phyloP scores from a whole-genome alignment of 2,329 filamentous ascomycete species.

The Elsinoe arachidis region DNA sequence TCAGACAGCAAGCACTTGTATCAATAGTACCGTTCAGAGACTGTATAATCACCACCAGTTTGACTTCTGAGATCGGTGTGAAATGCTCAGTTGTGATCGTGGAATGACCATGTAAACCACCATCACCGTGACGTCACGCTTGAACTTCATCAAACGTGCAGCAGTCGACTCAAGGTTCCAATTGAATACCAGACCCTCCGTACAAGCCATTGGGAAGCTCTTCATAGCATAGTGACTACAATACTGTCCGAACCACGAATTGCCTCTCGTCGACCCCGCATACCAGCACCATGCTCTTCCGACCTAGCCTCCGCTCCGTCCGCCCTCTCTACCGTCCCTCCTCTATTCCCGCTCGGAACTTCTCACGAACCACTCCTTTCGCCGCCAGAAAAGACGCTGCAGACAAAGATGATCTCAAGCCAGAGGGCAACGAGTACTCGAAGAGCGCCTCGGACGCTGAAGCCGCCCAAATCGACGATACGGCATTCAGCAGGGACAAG shows the following conservation, averaged over 20 bases:
- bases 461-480: constrained; percentile 46
- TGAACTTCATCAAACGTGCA: neutral
- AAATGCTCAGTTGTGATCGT: neutral
- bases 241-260: neutral
- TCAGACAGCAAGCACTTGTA: too few relatives aligned
- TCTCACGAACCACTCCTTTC: constrained; percentile 19
- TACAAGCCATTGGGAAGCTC: too few relatives aligned
- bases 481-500: constrained; percentile 60
- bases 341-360: neutral
- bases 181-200: too few relatives aligned
- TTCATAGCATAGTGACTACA: too few relatives aligned
- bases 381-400: constrained; percentile 35
- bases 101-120: neutral
- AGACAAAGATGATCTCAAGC: constrained; percentile 53
- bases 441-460: constrained; percentile 57
- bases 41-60: too few relatives aligned
- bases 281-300: neutral
- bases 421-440: constrained; percentile 57
- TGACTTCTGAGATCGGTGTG: too few relatives aligned
- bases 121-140: constrained; percentile 3
- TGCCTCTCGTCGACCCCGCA: neutral
- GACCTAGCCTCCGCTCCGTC: neutral
- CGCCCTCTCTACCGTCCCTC: neutral
- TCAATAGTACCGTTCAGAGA: too few relatives aligned
- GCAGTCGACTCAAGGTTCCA: neutral